A percentile compares a stretch with the other conserved stretches of the same genome.
Evolutionary conservation across 75 land plant species (phyloP).

Genomic region (Azolla pinnata): DNA sequence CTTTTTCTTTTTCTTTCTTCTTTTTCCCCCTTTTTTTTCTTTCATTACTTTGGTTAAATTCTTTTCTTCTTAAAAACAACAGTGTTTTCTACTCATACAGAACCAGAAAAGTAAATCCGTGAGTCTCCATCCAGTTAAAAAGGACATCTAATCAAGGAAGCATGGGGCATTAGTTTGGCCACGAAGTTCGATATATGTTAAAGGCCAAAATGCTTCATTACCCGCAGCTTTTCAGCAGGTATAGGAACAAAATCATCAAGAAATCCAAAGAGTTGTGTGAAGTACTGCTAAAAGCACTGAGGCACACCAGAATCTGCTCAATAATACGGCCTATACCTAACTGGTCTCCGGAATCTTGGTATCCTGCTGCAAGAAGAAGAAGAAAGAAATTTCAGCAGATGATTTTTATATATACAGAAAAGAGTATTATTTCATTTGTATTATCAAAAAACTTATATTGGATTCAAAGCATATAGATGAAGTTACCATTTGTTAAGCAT

Average conservation of each 20-base stretch:
- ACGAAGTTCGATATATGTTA: background rate
- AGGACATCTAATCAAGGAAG: background rate
- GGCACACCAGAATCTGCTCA: slow-evolving; percentile 6
- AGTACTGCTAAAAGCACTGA: background rate
- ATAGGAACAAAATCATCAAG: too few species aligned
- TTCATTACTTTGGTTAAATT: background rate
- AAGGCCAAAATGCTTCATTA: too few species aligned
- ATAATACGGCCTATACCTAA: slow-evolving; percentile 69
- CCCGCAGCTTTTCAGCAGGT: too few species aligned
- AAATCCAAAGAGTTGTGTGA: too few species aligned
- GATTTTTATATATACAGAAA: background rate
- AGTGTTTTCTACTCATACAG: background rate
- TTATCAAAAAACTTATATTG: too few species aligned
- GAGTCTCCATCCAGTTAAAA: background rate
- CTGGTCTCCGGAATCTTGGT: slow-evolving; percentile 70
- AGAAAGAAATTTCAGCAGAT: background rate
- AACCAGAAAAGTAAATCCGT: background rate
- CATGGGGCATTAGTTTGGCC: background rate
- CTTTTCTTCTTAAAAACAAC: background rate
- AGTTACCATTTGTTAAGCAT: too few species aligned
- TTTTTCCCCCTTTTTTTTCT: background rate
- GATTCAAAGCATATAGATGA: too few species aligned
- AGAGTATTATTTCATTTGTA: too few species aligned
- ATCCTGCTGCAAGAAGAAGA: slow-evolving; percentile 45
- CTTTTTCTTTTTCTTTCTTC: background rate